Evolutionary conservation across 176 grass and related monocot species (phyloP).

Genomic region (Eragrostis nindensis): DNA sequence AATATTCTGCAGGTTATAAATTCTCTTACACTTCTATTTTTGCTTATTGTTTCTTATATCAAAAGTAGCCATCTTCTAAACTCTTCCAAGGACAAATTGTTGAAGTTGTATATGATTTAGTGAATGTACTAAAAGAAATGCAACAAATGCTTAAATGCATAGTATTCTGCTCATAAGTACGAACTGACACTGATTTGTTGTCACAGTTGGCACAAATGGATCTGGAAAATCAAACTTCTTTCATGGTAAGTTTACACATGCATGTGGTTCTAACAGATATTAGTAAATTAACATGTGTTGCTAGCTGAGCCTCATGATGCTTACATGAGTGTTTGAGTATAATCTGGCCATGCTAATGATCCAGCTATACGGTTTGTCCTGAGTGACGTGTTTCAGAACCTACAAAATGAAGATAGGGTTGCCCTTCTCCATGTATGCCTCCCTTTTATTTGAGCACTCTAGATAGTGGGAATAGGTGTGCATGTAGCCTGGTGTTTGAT

Average conservation of each 20-base stretch:
- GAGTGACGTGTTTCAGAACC: conserved; percentile 91
- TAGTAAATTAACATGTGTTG: background rate
- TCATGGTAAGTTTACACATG: conserved; percentile 71
- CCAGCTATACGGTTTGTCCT: conserved; percentile 98
- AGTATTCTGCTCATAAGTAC: conserved; percentile 6
- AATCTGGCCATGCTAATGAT: conserved; percentile 9
- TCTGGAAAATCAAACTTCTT: conserved; percentile 98
- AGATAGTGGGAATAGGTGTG: conserved; percentile 14
- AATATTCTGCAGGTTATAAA: background rate
- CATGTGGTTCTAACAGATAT: conserved; percentile 4
- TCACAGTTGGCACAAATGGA: conserved; percentile 94
- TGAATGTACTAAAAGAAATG: background rate
- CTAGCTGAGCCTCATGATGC: background rate
- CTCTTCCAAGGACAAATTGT: conserved; percentile 1
- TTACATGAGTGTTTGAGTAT: background rate
- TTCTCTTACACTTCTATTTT: background rate
- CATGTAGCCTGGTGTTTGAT: conserved; percentile 24
- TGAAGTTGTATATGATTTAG: background rate
- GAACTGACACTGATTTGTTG: conserved; percentile 40
- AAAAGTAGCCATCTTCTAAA: background rate
- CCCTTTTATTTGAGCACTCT: conserved; percentile 36
- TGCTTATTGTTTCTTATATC: background rate
- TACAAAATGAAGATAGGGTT: conserved; percentile 90
- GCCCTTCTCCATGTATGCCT: conserved; percentile 91
- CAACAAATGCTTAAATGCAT: background rate